Base-by-base conservation (phyloP, 2,329 filamentous ascomycete species). In the Clonostachys chloroleuca region DNA sequence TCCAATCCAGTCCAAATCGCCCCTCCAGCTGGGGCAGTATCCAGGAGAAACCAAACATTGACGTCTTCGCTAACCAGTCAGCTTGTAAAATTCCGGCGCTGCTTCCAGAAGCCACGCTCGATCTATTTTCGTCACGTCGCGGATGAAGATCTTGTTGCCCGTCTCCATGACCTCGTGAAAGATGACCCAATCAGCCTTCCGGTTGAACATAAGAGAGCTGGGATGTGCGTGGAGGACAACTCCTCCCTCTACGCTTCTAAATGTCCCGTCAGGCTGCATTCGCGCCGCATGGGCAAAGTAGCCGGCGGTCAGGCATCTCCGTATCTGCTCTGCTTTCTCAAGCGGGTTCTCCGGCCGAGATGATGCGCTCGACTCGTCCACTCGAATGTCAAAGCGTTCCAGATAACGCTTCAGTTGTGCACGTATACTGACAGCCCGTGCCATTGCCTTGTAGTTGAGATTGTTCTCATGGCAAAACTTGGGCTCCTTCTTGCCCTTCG, bases 141-240 rank as follows among this genome's bases (percentile, higher is more conserved):
- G 78, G 57, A 99, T 95, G 62, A 86, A 97, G 1, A 81, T 91
- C 74, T 97, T 97, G 53, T 81, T 82, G 10, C 86, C 83, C 5
- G 89, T 95, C 70, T 97, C 89, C 75, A 96, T 82, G 36, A 96
- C 83, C 68, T 96, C 92, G 58, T 95, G 87, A 61, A 96, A 99
- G 34, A 99, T 80, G 10, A 97, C 91, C 91, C 92, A 97, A 53
- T 96, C 91, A 12, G 90, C 90, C 71, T 95, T 96, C 48, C 92
- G 84, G 65, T 96, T 95, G 73, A 97, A 97, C 83, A 97, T 90
- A 55, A 97, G 70, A 37, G 88, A 95, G 60, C 83, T 95, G 1
- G 94, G 94, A 67, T 99, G 94, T 18, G 91, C 90, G 70, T 95
- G 81, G 46, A 97, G 73, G 5, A 83, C 80, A 44, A 86, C 86